phyloP scores from a whole-genome alignment of 257 asterid genomes.

The Capsicum rhomboideum region DNA sequence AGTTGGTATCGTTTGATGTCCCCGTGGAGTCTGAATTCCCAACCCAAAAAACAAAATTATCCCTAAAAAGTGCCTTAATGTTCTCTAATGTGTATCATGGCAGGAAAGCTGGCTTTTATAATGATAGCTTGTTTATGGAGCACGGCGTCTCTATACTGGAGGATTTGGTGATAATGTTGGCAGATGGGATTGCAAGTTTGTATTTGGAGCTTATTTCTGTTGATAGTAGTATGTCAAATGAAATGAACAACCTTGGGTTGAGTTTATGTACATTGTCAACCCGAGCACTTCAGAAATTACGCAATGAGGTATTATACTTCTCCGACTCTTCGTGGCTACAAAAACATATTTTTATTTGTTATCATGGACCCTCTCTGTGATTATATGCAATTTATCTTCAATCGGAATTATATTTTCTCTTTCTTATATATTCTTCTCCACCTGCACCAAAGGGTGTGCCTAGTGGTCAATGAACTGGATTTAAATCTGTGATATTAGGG shows the following conservation, averaged over 20 bases:
- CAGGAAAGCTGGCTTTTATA: conserved; percentile 66
- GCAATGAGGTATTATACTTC: conserved; percentile 31
- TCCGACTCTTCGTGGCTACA: background rate
- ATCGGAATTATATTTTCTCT: background rate
- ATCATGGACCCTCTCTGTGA: background rate
- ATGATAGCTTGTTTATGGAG: conserved; percentile 50
- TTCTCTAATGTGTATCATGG: background rate
- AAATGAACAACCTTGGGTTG: conserved; percentile 31
- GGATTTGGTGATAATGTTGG: conserved; percentile 77
- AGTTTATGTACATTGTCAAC: conserved; percentile 40
- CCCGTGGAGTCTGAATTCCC: background rate
- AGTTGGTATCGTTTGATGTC: background rate
- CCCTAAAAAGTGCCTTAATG: background rate
- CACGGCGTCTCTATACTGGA: conserved; percentile 71
- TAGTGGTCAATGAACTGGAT: background rate
- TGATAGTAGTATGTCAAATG: conserved; percentile 57
- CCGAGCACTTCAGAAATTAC: conserved; percentile 42
- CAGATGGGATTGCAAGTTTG: conserved; percentile 91
- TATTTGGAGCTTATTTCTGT: conserved; percentile 95
- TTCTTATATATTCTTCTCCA: background rate
- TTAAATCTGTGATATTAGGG: background rate
- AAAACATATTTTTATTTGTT: background rate
- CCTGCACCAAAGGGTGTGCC: background rate
- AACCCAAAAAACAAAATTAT: background rate
- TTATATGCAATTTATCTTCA: background rate